Conservation (phyloP, 805 yeast genomes). For the Scheffersomyces stipitis region DNA sequence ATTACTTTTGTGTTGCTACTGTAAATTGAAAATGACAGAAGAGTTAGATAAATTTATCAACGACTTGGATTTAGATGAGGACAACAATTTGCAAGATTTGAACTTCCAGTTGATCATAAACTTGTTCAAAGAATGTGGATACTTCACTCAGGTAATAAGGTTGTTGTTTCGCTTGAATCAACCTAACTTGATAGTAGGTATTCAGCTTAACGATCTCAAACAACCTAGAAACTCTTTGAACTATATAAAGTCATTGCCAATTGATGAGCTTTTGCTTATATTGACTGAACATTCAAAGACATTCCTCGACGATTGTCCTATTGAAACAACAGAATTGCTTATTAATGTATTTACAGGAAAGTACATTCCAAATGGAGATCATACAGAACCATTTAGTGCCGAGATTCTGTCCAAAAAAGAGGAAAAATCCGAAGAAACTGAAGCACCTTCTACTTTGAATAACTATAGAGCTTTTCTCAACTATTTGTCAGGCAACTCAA, state of each 20-base stretch:
- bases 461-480: conserved; percentile 33
- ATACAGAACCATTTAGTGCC: neutral
- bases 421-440: conserved; percentile 2
- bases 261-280: conserved; percentile 75
- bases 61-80: conserved; percentile 25
- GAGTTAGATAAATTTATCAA: conserved; percentile 60
- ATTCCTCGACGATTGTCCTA: conserved; percentile 67
- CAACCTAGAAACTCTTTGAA: conserved; percentile 60
- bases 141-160: conserved; percentile 62
- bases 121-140: conserved; percentile 72
- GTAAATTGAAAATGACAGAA: conserved; percentile 65
- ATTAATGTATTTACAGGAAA: conserved; percentile 89
- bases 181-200: conserved; percentile 72
- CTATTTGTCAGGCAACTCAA: conserved; percentile 21
- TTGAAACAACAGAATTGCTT: conserved; percentile 76
- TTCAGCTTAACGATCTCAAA: conserved; percentile 63
- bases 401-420: conserved; percentile 2
- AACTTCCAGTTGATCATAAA: conserved; percentile 68
- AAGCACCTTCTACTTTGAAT: conserved; percentile 13
- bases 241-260: conserved; percentile 65
- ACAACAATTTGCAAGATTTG: conserved; percentile 41
- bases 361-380: conserved; percentile 47
- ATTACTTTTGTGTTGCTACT: conserved; percentile 70
- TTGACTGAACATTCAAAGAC: conserved; percentile 64
- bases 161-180: conserved; percentile 72